These are phyloP conservation scores for Ilyonectria destructans DNA, from an alignment of 2,329 filamentous ascomycete genomes.

Conservation along the genomic window DNA sequence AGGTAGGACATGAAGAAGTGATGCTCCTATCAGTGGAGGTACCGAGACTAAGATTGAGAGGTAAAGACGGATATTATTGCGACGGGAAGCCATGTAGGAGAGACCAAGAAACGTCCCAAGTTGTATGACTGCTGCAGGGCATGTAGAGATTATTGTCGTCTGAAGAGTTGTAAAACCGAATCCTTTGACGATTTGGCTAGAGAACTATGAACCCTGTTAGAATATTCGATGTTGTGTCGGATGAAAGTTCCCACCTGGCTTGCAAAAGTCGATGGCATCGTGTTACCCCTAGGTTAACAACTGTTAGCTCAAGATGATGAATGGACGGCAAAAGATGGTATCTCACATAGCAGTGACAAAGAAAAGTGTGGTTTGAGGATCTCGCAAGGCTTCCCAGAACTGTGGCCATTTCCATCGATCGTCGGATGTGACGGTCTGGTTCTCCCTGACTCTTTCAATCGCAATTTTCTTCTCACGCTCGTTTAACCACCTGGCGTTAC, in stretches of 20 bases:
- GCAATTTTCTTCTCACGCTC: constrained; percentile 34
- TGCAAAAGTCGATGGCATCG: constrained; percentile 25
- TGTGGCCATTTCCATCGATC: constrained; percentile 33
- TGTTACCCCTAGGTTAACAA: constrained; percentile 13
- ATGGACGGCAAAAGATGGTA: neutral
- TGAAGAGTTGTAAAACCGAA: constrained; percentile 9
- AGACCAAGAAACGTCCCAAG: constrained; percentile 12
- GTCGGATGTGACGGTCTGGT: constrained; percentile 30
- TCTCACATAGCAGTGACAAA: constrained; percentile 24
- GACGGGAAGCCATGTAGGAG: constrained; percentile 21
- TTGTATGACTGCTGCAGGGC: constrained; percentile 24
- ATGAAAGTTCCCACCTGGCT: constrained; percentile 10
- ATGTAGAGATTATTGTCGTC: constrained; percentile 23
- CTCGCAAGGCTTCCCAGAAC: constrained; percentile 30
- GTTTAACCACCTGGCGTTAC: constrained; percentile 27
- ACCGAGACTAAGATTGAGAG: constrained; percentile 15
- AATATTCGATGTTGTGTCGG: neutral
- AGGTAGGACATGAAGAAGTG: constrained; percentile 14
- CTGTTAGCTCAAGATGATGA: no score
- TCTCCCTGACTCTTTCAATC: constrained; percentile 28
- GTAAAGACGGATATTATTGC: constrained; percentile 20
- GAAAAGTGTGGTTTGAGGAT: constrained; percentile 23
- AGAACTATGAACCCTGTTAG: constrained; percentile 9
- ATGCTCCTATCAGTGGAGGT: constrained; percentile 24
- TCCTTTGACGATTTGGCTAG: constrained; percentile 24